Conservation (phyloP, 495 filamentous ascomycete species). For the Podospora tetraspora region DNA sequence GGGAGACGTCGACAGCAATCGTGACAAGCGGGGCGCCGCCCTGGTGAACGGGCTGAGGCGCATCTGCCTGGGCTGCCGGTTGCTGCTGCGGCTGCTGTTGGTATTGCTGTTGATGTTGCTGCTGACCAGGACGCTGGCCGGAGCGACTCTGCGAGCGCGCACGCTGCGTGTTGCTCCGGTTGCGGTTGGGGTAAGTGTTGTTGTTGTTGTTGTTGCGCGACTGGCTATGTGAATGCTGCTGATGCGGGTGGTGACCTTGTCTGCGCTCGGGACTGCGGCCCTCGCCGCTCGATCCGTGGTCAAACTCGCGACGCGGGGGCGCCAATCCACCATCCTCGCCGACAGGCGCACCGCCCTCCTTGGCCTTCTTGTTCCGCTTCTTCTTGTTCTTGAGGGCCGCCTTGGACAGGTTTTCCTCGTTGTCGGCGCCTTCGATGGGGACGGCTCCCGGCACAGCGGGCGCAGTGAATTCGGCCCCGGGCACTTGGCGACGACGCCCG, state of each 20-base stretch:
- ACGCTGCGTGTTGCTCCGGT: constrained; percentile 44
- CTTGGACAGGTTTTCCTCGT: constrained; percentile 71
- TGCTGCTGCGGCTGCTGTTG: constrained; percentile 11
- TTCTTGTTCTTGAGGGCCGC: constrained; percentile 97
- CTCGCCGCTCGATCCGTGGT: constrained; percentile 37
- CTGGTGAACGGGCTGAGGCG: constrained; percentile 26
- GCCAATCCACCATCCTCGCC: constrained; percentile 34
- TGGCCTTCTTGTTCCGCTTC: constrained; percentile 93
- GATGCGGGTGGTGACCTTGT: constrained; percentile 33
- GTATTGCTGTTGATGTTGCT: constrained; percentile 21
- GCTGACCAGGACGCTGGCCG: constrained; percentile 35
- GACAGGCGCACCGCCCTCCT: constrained; percentile 53
- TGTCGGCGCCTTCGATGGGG: constrained; percentile 52
- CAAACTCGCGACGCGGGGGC: constrained; percentile 37
- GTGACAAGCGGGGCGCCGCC: constrained; percentile 13
- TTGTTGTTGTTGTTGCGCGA: constrained; percentile 47
- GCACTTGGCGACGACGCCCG: constrained; percentile 51
- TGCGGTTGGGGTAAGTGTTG: constrained; percentile 31
- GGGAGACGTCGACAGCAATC: constrained; percentile 20
- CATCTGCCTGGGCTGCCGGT: constrained; percentile 1
- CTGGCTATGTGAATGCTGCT: constrained; percentile 46
- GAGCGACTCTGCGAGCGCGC: constrained; percentile 28
- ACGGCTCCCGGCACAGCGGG: constrained; percentile 68
- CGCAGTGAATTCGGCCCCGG: constrained; percentile 48
- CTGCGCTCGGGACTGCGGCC: constrained; percentile 63